Evolutionary conservation across 1,284 basidiomycete species (phyloP), one percentile per base, ranked within the genome.

Genomic region (Cutaneotrichosporon cavernicola): DNA sequence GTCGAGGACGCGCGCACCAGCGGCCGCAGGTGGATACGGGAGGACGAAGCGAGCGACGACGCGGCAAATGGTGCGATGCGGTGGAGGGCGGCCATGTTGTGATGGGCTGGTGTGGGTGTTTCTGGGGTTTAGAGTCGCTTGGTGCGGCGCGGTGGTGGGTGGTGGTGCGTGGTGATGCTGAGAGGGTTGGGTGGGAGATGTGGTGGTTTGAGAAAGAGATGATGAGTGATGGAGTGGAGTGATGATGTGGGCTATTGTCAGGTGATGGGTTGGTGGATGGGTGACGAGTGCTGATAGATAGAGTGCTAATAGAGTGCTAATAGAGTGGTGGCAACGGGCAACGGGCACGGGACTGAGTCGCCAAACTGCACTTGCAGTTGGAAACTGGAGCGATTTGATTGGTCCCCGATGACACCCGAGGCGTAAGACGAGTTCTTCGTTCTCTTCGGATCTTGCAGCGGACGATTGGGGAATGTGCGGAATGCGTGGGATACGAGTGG

Each of bases 1-100:
- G 64, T 65, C 0, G 64, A 65, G 5, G 51, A 34, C 2, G 60
- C 51, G 14, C 60, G 60, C 46, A 58, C 55, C 22, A 56, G n/a
- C 7, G 58, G 58, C 5, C 36, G 50, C 4, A 60, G 22, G 13
- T 36, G 14, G 21, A 60, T 38, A 50, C 58, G 58, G 36, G 58
- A 59, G 32, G 58, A 60, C 32, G 58, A 60, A 2, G 58, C 49
- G 46, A 60, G 49, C 14, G 58, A 32, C 38, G 58, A 53, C 21
- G 55, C n/a, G 4, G 53, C 22, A 22, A 60, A 38, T 16, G 58
- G 58, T 32, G 47, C 49, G 36, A 60, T 50, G 58, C 58, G 58
- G 58, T 60, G 58, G 34, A 60, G 22, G 36, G 49, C 34, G 5
- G 58, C 40, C 50, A 47, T 59, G 46, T 32, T 30, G 49, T 31